These are phyloP conservation scores for Rhizophagus prolifer DNA, from an alignment of 192 early-diverging fungal genomes.

Conservation along the genomic window DNA sequence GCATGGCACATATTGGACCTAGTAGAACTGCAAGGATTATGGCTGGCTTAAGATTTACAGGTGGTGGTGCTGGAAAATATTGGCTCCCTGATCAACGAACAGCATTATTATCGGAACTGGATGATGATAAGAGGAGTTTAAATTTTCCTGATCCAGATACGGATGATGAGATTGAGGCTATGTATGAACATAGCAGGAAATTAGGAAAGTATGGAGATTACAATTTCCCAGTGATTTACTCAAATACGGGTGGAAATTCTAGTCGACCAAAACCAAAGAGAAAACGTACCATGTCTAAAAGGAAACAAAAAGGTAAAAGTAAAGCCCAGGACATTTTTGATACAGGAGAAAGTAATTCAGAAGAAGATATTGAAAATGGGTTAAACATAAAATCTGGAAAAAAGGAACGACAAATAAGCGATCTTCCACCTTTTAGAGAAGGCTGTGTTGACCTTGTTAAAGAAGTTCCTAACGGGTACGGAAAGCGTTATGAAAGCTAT, in stretches of 20 bases:
- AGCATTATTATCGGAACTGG: slow-evolving; percentile 12
- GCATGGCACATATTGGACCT: slow-evolving; percentile 56
- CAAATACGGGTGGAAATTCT: not conserved
- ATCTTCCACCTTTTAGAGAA: slow-evolving; percentile 10
- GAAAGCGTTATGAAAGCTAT: slow-evolving; percentile 14
- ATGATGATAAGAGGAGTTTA: slow-evolving; percentile 26
- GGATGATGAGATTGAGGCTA: slow-evolving; percentile 38
- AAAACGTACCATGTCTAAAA: slow-evolving; percentile 1
- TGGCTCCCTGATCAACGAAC: slow-evolving; percentile 42
- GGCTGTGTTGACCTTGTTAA: slow-evolving; percentile 25
- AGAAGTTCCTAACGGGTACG: slow-evolving; percentile 18
- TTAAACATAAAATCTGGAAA: not conserved
- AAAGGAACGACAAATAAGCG: not conserved
- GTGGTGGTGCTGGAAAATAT: slow-evolving; percentile 52
- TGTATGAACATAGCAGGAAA: slow-evolving; percentile 27
- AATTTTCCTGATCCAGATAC: slow-evolving; percentile 41
- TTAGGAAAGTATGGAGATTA: slow-evolving; percentile 32
- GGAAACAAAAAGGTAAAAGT: not conserved
- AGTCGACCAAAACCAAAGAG: slow-evolving; percentile 1
- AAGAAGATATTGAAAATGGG: not conserved
- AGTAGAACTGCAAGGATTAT: slow-evolving; percentile 57
- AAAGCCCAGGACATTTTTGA: not conserved
- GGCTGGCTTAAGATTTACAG: slow-evolving; percentile 55
- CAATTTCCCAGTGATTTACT: slow-evolving; percentile 35
- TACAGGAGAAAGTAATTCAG: slow-evolving; percentile 11